phyloP scores from a whole-genome alignment of 805 yeast genomes.

The Torulaspora delbrueckii region DNA sequence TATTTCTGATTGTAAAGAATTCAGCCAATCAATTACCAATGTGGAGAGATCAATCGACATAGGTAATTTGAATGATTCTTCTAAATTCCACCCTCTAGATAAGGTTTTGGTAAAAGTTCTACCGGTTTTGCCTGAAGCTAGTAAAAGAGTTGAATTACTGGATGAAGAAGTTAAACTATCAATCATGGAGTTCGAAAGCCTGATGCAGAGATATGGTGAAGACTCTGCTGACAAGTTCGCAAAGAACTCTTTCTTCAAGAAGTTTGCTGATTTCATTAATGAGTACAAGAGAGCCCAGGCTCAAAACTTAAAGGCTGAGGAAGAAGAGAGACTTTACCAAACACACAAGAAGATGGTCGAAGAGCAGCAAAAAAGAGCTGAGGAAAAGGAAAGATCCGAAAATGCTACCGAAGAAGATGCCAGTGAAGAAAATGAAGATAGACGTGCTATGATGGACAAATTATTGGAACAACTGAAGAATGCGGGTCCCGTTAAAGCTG shows the following conservation, averaged over 20 bases:
- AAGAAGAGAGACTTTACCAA: conserved; percentile 72
- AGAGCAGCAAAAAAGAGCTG: conserved; percentile 32
- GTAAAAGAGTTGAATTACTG: conserved; percentile 60
- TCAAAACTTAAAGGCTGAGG: conserved; percentile 78
- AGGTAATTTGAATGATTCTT: conserved; percentile 81
- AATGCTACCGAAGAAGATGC: conserved; percentile 6
- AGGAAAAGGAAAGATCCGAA: conserved; percentile 13
- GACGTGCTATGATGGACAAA: conserved; percentile 68
- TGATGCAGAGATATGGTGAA: conserved; percentile 89
- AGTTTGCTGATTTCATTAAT: conserved; percentile 70
- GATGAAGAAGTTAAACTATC: conserved; percentile 60
- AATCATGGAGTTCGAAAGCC: conserved; percentile 56
- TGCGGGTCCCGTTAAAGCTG: conserved; percentile 73
- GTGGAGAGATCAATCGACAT: conserved; percentile 67
- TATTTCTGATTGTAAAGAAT: conserved; percentile 64
- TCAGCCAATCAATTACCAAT: conserved; percentile 55
- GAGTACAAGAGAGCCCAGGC: conserved; percentile 76
- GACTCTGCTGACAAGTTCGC: conserved; percentile 66
- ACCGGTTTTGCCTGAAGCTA: conserved; percentile 70
- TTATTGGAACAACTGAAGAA: conserved; percentile 81
- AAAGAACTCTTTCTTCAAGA: conserved; percentile 64
- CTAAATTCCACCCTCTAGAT: conserved; percentile 79
- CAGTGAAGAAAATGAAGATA: conserved; percentile 23
- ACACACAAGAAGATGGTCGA: conserved; percentile 57
- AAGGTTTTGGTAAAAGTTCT: conserved; percentile 55